Base-by-base conservation (phyloP, 805 yeast genomes). In the Candida methanosorbosa region DNA sequence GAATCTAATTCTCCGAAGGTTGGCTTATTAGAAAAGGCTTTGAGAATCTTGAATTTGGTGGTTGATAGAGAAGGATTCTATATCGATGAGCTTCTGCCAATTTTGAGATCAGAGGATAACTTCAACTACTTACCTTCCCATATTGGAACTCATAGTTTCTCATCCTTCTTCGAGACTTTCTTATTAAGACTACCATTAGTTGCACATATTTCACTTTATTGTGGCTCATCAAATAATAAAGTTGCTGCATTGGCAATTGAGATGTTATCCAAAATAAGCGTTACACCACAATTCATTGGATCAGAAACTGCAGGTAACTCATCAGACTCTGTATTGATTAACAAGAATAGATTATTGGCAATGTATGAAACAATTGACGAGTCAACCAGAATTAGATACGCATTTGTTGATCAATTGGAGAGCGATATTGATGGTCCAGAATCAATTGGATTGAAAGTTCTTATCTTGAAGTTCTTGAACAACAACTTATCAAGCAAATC, bases 331-430 rank as follows among this genome's bases (percentile, higher is more conserved):
- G 29, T 39, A 7, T 52, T 72, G 24, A 57, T 64, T 14, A 66
- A 67, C 9, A 72, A 66, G 35, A 78, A 78, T 41, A 73, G 87
- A 43, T 57, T 90, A 12, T 55, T 88, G 31, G 76, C 85, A 0
- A 67, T 83, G 26, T 68, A 82, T 35, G 81, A 79, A 46, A 79
- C 87, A 13, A 73, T 82, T 22, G 84, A 84, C 44, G 96, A 88
- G 44, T 75, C 94, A 0, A 61, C 70, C 2, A 68, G 88, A 43
- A 81, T 90, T 26, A 73, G 81, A 39, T 73, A 72, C 44, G 75
- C 86, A 0, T 77, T 87, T 39, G 75, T 84, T 28, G 71, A 75
- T 27, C 94, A 85, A 48, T 46, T 81, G 17, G 78, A 72, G 29
- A 46, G 73, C 5, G 62, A 45, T 7, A 63, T 68, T 27, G 55